A percentile compares a stretch with the other conserved stretches of the same genome.
These are phyloP conservation scores for Hypoxylon fuscum DNA, from an alignment of 495 filamentous ascomycete species.

Conservation along the genomic window DNA sequence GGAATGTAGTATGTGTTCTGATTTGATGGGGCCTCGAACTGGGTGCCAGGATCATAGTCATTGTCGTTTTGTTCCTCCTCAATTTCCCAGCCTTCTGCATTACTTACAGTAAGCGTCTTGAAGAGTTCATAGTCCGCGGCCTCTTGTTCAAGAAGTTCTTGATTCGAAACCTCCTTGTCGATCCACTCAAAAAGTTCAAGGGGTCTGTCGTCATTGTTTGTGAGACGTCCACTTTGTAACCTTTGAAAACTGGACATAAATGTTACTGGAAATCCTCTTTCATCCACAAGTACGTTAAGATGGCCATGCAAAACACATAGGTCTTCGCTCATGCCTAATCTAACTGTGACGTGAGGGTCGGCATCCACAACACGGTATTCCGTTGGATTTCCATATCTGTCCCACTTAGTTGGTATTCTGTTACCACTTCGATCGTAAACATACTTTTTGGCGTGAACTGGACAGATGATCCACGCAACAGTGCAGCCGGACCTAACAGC, in stretches of 20 bases:
- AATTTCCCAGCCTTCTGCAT: constrained; percentile 6
- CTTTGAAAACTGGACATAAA: constrained; percentile 18
- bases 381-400: constrained; percentile 4
- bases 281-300: constrained; percentile 14
- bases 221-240: constrained; percentile 5
- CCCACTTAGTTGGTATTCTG: constrained; percentile 10
- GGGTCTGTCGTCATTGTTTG: constrained; percentile 12
- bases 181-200: constrained; percentile 29
- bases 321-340: constrained; percentile 23
- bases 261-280: constrained; percentile 17
- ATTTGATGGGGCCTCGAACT: neutral
- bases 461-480: constrained; percentile 31
- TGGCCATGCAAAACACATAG: constrained; percentile 18
- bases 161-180: neutral
- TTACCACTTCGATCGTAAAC: constrained; percentile 8
- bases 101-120: constrained; percentile 5
- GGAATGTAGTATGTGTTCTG: neutral
- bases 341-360: constrained; percentile 28
- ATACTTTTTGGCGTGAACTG: constrained; percentile 23
- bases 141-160: constrained; percentile 1
- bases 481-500: constrained; percentile 19
- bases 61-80: constrained; percentile 1
- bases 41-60: neutral
- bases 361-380: constrained; percentile 12
- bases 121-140: constrained; percentile 24